Base-by-base conservation (phyloP, 2,329 filamentous ascomycete species). In the Tolypocladium amazonense region DNA sequence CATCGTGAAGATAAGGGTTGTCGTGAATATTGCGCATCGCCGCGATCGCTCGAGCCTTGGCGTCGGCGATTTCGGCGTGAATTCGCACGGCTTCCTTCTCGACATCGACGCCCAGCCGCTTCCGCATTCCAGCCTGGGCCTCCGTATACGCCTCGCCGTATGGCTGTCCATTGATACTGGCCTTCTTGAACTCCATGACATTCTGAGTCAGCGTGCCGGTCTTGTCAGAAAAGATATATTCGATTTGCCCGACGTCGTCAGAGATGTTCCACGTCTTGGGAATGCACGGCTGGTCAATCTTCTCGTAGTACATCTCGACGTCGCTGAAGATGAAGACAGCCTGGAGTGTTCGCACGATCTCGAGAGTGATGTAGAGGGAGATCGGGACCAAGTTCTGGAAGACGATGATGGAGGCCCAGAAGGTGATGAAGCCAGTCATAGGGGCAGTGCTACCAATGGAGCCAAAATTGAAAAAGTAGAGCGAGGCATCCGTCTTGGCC, bases 121-220 rank as follows among this genome's bases (percentile, higher is more conserved):
- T 92, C 71, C 96, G 92, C 90, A 99, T 94, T 60, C 94, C 94
- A 57, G 93, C 90, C 73, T 96, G 90, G 0, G 94, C 94, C 74
- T 99, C 94, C 0, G 95, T 99, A 69, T 97, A 99, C 0, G 94
- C 94, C 76, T 99, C 94, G 62, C 95, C 94, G 66, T 99, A 99
- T 0, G 92, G 87, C 62, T 94, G 84, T n/a, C 93, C 93, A 68
- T 97, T 97, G 74, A 99, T 88, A 0, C 92, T 96, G 59, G 89
- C 92, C 75, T 99, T 99, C 75, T 97, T 99, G 83, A 97, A 99
- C 73, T 99, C 95, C 94, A 99, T 97, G 79, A 92, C 88, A 70
- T 97, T 97, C 76, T 94, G 95, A 7, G 93, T 97, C 66, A 97
- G 78, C 1, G 93, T 97, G 33, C 93, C 93, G 0, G 93, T 97